A percentile compares a stretch with the other conserved stretches of the same genome.
Evolutionary conservation across 495 filamentous ascomycete species (phyloP).

Genomic region (Tuber calosporum): DNA sequence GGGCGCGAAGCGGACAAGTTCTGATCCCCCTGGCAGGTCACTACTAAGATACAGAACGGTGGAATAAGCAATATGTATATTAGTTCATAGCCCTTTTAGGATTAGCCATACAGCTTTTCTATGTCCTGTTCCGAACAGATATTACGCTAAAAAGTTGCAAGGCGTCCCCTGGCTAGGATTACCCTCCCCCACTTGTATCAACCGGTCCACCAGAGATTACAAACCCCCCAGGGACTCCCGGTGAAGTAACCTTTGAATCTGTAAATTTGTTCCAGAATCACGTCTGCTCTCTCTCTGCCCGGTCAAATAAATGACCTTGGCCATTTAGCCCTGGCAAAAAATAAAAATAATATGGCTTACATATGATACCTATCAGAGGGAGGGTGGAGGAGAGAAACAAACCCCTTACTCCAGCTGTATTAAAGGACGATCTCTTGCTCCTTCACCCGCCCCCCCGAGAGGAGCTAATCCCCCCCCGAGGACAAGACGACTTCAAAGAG

Average conservation of each 20-base stretch:
- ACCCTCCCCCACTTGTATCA: not conserved
- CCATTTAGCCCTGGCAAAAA: not conserved
- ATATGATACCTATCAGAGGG: not conserved
- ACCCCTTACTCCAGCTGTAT: not conserved
- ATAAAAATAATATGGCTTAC: not conserved
- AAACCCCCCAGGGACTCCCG: not conserved
- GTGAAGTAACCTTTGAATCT: not conserved
- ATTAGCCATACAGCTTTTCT: not conserved
- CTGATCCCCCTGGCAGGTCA: not conserved
- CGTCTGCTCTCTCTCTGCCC: not conserved
- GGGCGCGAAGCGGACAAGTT: not conserved
- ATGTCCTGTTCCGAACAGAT: too few relatives aligned
- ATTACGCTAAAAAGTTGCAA: not conserved
- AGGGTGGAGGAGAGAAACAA: not conserved
- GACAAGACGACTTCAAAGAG: not conserved
- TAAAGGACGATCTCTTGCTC: not conserved
- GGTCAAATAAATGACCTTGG: not conserved
- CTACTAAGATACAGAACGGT: not conserved
- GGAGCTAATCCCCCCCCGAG: not conserved
- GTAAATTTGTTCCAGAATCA: not conserved
- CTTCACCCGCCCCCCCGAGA: not conserved
- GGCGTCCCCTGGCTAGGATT: not conserved
- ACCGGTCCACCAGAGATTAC: not conserved
- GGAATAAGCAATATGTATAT: not conserved
- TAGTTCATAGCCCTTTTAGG: not conserved